Percentiles rank a stretch among this genome's conserved stretches.
These are phyloP conservation scores for Aspergillus pseudoterreus DNA, from an alignment of 2,329 filamentous ascomycete genomes.

Conservation along the genomic window DNA sequence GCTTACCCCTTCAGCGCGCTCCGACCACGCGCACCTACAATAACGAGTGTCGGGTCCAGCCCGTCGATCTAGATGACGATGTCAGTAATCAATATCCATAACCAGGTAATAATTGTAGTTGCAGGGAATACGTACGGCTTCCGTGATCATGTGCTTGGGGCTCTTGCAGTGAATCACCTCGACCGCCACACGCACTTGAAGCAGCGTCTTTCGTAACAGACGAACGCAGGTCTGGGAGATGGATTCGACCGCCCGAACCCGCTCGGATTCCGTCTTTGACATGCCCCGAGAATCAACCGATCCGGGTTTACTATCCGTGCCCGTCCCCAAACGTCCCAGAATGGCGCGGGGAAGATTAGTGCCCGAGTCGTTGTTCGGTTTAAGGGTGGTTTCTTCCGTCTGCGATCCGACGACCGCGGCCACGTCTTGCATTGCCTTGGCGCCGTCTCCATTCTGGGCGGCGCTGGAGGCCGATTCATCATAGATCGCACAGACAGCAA, in stretches of 20 bases:
- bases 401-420: conserved; percentile 62
- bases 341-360: conserved; percentile 28
- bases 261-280: conserved; percentile 69
- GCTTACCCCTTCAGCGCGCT: conserved; percentile 88
- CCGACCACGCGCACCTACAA: conserved; percentile 85
- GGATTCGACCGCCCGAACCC: conserved; percentile 73
- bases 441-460: conserved; percentile 65
- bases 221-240: conserved; percentile 83
- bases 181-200: conserved; percentile 89
- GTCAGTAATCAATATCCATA: conserved; percentile 7
- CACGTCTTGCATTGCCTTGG: conserved; percentile 71
- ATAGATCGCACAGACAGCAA: conserved; percentile 90
- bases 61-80: conserved; percentile 67
- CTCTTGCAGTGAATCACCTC: conserved; percentile 99
- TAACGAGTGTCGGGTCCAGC: conserved; percentile 84
- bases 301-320: conserved; percentile 39
- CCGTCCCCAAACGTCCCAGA: conserved; percentile 32
- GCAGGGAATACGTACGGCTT: conserved; percentile 59
- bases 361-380: conserved; percentile 31
- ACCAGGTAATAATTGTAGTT: background rate
- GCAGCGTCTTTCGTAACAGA: conserved; percentile 79
- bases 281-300: conserved; percentile 49
- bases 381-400: conserved; percentile 54
- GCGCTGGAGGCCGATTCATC: conserved; percentile 60
- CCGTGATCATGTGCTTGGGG: conserved; percentile 90